Evolutionary conservation across 2,329 filamentous ascomycete species (phyloP), one percentile per base, ranked within the genome.

Genomic region (Microcera coccophila): DNA sequence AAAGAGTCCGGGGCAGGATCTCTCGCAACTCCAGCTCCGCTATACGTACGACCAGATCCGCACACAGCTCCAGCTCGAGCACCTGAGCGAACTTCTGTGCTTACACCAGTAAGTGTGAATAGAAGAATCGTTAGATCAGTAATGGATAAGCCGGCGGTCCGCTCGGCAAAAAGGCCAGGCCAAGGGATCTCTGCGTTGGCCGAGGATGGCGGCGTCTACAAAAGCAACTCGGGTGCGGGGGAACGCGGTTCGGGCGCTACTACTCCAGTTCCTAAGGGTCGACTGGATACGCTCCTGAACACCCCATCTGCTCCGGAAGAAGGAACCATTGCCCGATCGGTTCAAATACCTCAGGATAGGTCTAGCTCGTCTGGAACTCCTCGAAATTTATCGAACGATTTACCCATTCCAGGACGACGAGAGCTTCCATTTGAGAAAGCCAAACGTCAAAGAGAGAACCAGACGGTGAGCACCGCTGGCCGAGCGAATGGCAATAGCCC

Each of bases 201-300:
- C 2, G 76, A 80, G 46, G 75, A 79, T 50, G 73, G 74, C 2
- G 68, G 44, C 48, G 55, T 34, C 49, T 60, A 65, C 29, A 51
- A 48, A 24, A 48, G 50, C 20, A 47, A 42, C 17, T 33, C 41
- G 12, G 18, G 11, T 7, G 50, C 41, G n/a, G 47, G 31, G 15
- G 42, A 39, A 15, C 34, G 36, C 8, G 10, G 14, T 17, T 26
- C 34, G 4, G 16, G 20, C 3, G 24, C 17, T 29, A 17, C 26
- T 12, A 45, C 48, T 20, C 38, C 47, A 37, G 42, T 47, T 17
- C 40, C 53, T 41, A 61, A 57, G 19, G 56, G 62, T 21, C 62
- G 63, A 14, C 45, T 72, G 21, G 54, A 61, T 35, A 47, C 50
- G 18, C 55, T 72, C 10, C 47, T 71, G 16, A 63, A 69, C 22